Base-by-base conservation (phyloP, 2,329 filamentous ascomycete genomes). In the Cylindrodendrum hubeiense region DNA sequence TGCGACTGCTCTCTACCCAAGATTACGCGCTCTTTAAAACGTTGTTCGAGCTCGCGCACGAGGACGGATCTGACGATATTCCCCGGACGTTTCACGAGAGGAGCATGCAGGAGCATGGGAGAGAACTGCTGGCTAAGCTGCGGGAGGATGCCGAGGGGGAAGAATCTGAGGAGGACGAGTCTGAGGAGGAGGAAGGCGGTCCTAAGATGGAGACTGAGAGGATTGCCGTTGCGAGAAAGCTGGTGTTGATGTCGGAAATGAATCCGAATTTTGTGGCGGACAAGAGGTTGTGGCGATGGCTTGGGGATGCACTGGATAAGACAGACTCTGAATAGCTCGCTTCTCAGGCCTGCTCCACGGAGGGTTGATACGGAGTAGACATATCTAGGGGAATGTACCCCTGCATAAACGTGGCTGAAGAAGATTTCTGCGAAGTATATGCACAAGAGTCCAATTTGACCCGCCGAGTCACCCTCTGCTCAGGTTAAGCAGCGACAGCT, bases 1-100 rank as follows among this genome's bases (percentile, higher is more conserved):
- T 70, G 10, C 65, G 71, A 17, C 8, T 72, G 24, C 67, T 71
- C 12, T 74, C 71, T 21, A 68, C 24, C 19, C 57, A 74, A 41
- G 70, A 74, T 43, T 68, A 69, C 24, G 50, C 21, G 2, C 59
- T 56, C 17, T 72, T 72, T 21, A 60, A 59, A 61, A 26, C n/a
- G 7, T 57, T 74, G 28, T 71, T 60, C 34, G 57, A 66, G 28
- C 60, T 70, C 43, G 67, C 65, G 12, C 49, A 69, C 19, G 33
- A 52, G 49, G n/a, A 58, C 5, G 17, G 19, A 28, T 33, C 37
- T 39, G 56, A 55, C 3, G 57, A 66, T 24, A 67, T 69, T 47
- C 50, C 47, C 13, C 34, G 46, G 12, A 49, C 63, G 17, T 68
- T 73, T 24, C 44, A 67, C 21, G 51, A 69, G 37, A 58, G 62